Evolutionary conservation across 306 rosid genomes (phyloP), one percentile per base, ranked within the genome.

Genomic region (Cucurbita moschata): DNA sequence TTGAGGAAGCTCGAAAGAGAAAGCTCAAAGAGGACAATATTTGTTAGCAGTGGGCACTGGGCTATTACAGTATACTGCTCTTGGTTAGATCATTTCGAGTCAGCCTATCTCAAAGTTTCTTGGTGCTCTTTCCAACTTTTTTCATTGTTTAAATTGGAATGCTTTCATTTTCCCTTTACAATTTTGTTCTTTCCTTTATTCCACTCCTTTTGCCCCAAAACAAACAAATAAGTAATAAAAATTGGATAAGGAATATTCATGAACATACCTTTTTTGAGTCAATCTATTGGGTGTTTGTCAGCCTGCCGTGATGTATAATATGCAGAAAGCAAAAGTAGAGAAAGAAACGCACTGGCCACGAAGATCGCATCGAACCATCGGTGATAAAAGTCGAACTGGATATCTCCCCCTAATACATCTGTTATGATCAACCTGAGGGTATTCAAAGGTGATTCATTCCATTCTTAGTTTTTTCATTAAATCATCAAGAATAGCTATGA

Each of bases 291-390:
- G 84, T 94, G 97, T 74, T 94, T 94, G 88, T 94, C 99, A 63
- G 85, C 87, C 75, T 94, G 96, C 71, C 96, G 95, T 72, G 99
- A 88, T 73, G 99, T 91, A 82, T 89, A 91, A 85, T 94, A 97
- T 4, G 96, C 99, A 43, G 97, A 94, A 57, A 94, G 88, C 82
- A 91, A 84, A 81, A 94, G 96, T 79, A 94, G 84, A 61, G 99
- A 94, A 81, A 94, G 94, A 86, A 94, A 94, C 54, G 99, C 97
- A 83, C 99, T 94, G 53, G 99, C 97, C 84, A 94, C 92, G 73
- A 94, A 94, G 76, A 94, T 87, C 63, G 97, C 99, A 82, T 94
- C 99, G 77, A 94, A 94, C 99, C 99, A 94, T 62, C 97, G 91
- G 81, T 94, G 99, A 79, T 94, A 94, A 56, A 94, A 94, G 84